phyloP scores from a whole-genome alignment of 1,284 basidiomycete species.

The Mycena citricolor region DNA sequence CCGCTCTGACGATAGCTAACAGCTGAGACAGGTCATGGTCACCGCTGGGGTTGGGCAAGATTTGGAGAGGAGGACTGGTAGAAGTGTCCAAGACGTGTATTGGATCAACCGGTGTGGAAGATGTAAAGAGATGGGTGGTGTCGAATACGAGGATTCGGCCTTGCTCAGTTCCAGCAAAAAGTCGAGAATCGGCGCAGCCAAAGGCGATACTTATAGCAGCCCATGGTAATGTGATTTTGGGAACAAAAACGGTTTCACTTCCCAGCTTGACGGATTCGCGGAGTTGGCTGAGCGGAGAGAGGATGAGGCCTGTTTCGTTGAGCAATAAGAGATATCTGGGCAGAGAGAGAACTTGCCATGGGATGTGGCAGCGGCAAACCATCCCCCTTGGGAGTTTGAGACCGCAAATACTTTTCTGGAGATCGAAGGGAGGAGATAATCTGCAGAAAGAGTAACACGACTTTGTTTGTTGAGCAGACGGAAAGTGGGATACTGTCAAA shows the following conservation, averaged over 20 bases:
- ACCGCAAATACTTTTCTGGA: conserved; percentile 50
- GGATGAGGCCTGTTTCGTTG: conserved; percentile 48
- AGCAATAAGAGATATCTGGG: conserved; percentile 9
- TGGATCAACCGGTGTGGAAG: conserved; percentile 42
- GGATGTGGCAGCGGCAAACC: conserved; percentile 61
- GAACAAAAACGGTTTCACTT: conserved; percentile 42
- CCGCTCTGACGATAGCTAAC: conserved; percentile 57
- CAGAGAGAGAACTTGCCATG: conserved; percentile 27
- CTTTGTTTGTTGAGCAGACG: conserved; percentile 54
- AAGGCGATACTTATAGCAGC: conserved; percentile 52
- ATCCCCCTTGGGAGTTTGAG: conserved; percentile 53
- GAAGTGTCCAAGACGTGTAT: conserved; percentile 48
- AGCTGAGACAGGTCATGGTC: conserved; percentile 53
- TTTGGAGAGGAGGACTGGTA: conserved; percentile 46
- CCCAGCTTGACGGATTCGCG: conserved; percentile 47
- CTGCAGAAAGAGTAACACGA: conserved; percentile 57
- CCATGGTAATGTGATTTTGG: conserved; percentile 49
- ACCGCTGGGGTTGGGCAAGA: conserved; percentile 63
- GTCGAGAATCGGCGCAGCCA: conserved; percentile 54
- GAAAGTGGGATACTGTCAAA: conserved; percentile 38
- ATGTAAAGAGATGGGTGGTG: conserved; percentile 41
- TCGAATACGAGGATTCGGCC: conserved; percentile 63
- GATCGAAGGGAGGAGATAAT: conserved; percentile 40
- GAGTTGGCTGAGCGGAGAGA: conserved; percentile 58
- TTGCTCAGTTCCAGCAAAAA: conserved; percentile 58